A percentile compares a stretch with the other conserved stretches of the same genome.
These are phyloP conservation scores for Cryptococcus sp. DNA, from an alignment of 1,284 basidiomycete genomes.

Conservation along the genomic window DNA sequence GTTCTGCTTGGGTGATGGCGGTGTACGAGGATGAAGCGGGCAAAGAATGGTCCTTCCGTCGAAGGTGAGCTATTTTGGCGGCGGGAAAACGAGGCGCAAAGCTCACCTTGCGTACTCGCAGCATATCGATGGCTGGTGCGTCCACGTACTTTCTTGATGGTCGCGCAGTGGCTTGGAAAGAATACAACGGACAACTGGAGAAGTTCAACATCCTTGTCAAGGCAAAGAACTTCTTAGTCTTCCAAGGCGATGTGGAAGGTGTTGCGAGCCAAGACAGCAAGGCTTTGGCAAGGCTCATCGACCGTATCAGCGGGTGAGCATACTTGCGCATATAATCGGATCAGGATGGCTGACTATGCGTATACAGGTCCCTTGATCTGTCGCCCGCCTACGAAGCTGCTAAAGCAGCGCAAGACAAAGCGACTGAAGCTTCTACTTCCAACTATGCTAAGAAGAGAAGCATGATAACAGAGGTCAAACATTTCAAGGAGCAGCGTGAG, in stretches of 20 bases:
- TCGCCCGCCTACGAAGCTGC: conserved; percentile 86
- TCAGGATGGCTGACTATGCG: not conserved
- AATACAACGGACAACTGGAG: conserved; percentile 81
- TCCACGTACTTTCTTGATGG: conserved; percentile 87
- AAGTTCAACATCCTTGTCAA: conserved; percentile 96
- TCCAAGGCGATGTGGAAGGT: conserved; percentile 98
- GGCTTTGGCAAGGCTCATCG: conserved; percentile 86
- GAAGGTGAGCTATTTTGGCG: conserved; percentile 65
- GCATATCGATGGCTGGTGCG: conserved; percentile 79
- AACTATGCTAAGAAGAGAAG: conserved; percentile 91
- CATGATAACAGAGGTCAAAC: conserved; percentile 92
- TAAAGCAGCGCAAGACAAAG: conserved; percentile 80
- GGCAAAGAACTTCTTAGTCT: conserved; percentile 99
- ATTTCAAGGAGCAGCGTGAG: conserved; percentile 94
- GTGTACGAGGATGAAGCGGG: conserved; percentile 75
- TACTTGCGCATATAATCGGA: not conserved
- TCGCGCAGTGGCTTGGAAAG: conserved; percentile 73
- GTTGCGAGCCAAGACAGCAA: conserved; percentile 93
- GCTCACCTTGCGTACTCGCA: conserved; percentile 48
- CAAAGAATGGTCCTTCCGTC: conserved; percentile 85
- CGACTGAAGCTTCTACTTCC: conserved; percentile 88
- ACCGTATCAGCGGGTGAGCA: conserved; percentile 82
- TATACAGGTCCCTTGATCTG: conserved; percentile 71
- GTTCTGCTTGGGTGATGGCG: conserved; percentile 92
- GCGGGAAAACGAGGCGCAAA: not conserved